A percentile compares a stretch with the other conserved stretches of the same genome.
phyloP scores from a whole-genome alignment of 1,284 basidiomycete genomes.

The Omphalotus olearius region DNA sequence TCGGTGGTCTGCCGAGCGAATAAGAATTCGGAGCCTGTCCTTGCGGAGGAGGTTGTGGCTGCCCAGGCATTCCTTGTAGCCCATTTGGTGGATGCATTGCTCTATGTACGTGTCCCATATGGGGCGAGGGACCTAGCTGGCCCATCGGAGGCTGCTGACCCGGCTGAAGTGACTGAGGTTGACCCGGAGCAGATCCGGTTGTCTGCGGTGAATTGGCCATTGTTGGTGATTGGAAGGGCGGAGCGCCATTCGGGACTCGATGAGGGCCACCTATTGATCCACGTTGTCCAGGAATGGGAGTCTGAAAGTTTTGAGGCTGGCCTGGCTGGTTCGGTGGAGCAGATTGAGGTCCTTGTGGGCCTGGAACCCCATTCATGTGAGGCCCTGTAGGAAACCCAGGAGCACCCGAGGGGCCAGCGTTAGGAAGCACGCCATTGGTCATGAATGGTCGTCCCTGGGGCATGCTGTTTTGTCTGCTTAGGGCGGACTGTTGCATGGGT shows the following conservation, averaged over 20 bases:
- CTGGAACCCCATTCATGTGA: constrained; percentile 42
- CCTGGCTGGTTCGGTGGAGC: constrained; percentile 8
- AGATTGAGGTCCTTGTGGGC: constrained; percentile 25
- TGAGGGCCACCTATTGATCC: constrained; percentile 12
- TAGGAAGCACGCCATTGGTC: constrained; percentile 26
- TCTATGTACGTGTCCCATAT: constrained; percentile 35
- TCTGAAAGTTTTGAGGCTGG: constrained; percentile 3
- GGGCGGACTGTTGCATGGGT: constrained; percentile 15
- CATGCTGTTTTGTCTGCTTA: constrained; percentile 8
- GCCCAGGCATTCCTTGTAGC: constrained; percentile 27
- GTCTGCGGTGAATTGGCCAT: constrained; percentile 26
- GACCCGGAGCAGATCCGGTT: constrained; percentile 19
- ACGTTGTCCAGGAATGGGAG: constrained; percentile 20
- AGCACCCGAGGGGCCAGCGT: neutral
- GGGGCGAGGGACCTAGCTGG: constrained; percentile 46
- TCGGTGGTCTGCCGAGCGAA: constrained; percentile 46
- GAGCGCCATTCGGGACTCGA: constrained; percentile 32
- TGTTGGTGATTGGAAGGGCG: constrained; percentile 30
- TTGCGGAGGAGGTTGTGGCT: neutral
- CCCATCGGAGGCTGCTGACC: constrained; percentile 38
- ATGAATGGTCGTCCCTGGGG: constrained; percentile 16
- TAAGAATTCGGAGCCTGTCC: constrained; percentile 15
- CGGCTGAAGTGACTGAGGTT: constrained; percentile 10
- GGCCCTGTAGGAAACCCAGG: constrained; percentile 15
- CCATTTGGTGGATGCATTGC: constrained; percentile 51